Conservation (phyloP, 129 eudicot species). For the Chrysanthemum seticuspe region DNA sequence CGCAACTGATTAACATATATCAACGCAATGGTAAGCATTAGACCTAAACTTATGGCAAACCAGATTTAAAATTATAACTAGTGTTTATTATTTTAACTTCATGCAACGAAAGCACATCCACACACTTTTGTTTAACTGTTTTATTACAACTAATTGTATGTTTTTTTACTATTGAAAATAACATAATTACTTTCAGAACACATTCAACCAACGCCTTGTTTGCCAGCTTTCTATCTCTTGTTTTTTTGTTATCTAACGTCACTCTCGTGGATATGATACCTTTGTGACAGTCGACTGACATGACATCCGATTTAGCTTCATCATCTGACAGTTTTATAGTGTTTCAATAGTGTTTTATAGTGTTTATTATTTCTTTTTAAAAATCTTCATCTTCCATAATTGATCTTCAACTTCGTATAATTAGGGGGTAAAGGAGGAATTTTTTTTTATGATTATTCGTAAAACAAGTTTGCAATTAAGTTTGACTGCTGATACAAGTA, state of each 20-base stretch:
- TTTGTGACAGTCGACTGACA: conserved; percentile 51
- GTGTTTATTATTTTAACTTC: not conserved
- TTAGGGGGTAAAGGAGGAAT: too few relatives aligned
- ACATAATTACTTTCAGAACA: not conserved
- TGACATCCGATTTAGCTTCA: conserved; percentile 68
- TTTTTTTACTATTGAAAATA: not conserved
- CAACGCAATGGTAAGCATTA: too few relatives aligned
- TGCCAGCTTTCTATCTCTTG: not conserved
- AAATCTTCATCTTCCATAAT: too few relatives aligned
- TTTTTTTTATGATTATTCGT: too few relatives aligned
- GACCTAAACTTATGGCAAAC: too few relatives aligned
- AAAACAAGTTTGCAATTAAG: too few relatives aligned
- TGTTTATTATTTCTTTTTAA: too few relatives aligned
- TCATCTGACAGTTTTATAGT: conserved; percentile 68
- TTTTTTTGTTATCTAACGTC: conserved; percentile 10
- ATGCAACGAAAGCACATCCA: not conserved
- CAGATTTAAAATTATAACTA: too few relatives aligned
- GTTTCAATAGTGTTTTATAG: too few relatives aligned
- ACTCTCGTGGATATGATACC: conserved; percentile 16
- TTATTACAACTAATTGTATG: not conserved
- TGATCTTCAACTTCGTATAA: too few relatives aligned
- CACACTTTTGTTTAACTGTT: not conserved
- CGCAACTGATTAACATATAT: too few relatives aligned
- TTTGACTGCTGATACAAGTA: too few relatives aligned
- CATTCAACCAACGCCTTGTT: not conserved